Conservation (phyloP, 305 asterid genomes). For the Stenogyne calaminthoides region DNA sequence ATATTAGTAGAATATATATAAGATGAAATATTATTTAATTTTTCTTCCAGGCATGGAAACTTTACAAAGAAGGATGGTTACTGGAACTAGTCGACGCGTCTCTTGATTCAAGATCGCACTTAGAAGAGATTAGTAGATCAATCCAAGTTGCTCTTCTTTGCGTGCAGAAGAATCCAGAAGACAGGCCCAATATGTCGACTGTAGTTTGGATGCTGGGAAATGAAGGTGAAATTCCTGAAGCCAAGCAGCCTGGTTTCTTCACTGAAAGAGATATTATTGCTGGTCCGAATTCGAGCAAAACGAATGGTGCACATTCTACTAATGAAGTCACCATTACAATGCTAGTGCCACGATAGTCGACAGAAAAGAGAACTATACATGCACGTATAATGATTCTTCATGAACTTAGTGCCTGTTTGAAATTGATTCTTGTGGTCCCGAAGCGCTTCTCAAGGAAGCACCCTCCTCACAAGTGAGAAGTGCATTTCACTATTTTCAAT, state of each 20-base stretch:
- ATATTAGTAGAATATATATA: no score
- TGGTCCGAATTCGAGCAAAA: no score
- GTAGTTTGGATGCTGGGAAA: slow-evolving; percentile 31
- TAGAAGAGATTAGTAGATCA: background rate
- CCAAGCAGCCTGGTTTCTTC: slow-evolving; percentile 27
- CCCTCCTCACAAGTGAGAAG: no score
- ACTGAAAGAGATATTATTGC: background rate
- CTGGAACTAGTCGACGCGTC: background rate
- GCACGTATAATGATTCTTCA: no score
- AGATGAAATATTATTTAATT: no score
- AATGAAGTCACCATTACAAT: slow-evolving; percentile 12
- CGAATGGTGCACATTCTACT: background rate
- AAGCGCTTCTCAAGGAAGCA: no score
- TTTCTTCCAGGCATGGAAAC: slow-evolving; percentile 7
- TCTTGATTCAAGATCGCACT: background rate
- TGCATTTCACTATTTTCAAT: no score
- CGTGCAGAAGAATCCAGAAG: slow-evolving; percentile 30
- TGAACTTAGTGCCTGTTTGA: no score
- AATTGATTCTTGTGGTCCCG: no score
- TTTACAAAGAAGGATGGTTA: slow-evolving; percentile 10
- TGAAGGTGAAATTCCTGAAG: slow-evolving; percentile 24
- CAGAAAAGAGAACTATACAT: no score
- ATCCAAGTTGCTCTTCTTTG: slow-evolving; percentile 19
- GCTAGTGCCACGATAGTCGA: slow-evolving; percentile 10
- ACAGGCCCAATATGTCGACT: slow-evolving; percentile 23